Base-by-base conservation (phyloP, 169 alveolate species). In the Plasmodium relictum region DNA sequence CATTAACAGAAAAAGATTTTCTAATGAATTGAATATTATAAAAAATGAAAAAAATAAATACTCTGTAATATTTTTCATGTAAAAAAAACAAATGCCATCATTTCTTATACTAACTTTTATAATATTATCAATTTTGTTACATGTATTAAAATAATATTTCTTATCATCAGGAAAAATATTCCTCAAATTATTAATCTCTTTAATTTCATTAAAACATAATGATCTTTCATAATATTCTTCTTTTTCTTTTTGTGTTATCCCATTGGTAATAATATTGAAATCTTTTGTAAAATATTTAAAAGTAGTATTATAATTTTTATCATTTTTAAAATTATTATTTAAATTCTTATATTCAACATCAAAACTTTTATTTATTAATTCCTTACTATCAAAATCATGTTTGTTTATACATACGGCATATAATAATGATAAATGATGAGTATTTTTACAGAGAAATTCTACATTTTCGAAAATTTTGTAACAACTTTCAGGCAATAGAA, bases 11-110 rank as follows among this genome's bases (percentile, higher is more conserved):
- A 86, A n/a, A 45, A 86, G 66, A 61, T 86, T 86, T 70, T 86
- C 76, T 18, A 59, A 16, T 1, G 92, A 71, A 54, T 86, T 86
- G 71, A 86, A 86, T 45, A 86, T 48, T 52, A 86, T 86, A 44
- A 86, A 86, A 22, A 42, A 86, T 3, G 92, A 86, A 86, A 31
- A 86, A 73, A 86, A 86, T n/a, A 86, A 31, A 86, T 72, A 86
- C 44, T 86, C 87, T 0, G 41, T 26, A 12, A 86, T 61, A 61
- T 71, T 63, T 65, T 73, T 86, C 16, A 86, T 52, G 58, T 86
- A 86, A 61, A 86, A 58, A 71, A 86, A 86, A 86, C 92, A 86
- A n/a, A 86, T 37, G n/a, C 92, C 92, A 58, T 86, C 76, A 70
- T 45, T 71, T 62, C 92, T 22, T 71, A 86, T 44, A 50, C 92